phyloP scores from a whole-genome alignment of 345 rosid species.

The Geranium rotundifolium region DNA sequence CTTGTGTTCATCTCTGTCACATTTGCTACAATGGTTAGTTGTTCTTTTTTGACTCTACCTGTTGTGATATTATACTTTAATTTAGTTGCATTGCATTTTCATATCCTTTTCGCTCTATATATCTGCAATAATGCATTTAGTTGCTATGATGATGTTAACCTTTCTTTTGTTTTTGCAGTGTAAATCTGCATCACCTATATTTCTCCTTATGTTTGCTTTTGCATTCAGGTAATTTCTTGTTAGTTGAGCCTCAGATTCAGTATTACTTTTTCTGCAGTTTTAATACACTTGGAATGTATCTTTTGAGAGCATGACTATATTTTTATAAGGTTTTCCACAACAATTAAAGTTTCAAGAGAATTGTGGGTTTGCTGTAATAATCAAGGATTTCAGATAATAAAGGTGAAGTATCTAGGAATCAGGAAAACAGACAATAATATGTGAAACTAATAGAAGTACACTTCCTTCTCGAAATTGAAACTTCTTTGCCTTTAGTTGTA shows the following conservation, averaged over 20 bases:
- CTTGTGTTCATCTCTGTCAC: conserved; percentile 97
- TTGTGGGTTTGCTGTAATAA: background rate
- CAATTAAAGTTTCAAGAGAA: too few relatives aligned
- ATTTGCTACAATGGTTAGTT: conserved; percentile 95
- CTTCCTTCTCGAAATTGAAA: too few relatives aligned
- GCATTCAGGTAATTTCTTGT: conserved; percentile 77
- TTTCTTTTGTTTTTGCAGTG: conserved; percentile 45
- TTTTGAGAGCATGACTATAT: background rate
- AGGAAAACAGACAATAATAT: too few relatives aligned
- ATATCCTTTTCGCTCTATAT: background rate
- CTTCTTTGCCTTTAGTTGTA: too few relatives aligned
- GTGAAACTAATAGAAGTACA: too few relatives aligned
- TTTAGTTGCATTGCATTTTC: background rate
- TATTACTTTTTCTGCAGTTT: conserved; percentile 1
- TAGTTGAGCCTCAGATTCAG: conserved; percentile 1
- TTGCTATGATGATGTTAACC: conserved; percentile 10
- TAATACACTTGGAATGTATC: background rate
- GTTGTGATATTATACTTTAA: background rate
- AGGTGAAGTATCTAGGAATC: background rate
- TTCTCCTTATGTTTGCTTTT: conserved; percentile 93
- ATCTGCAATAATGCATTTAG: background rate
- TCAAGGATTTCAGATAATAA: background rate
- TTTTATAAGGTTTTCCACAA: background rate
- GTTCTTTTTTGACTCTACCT: conserved; percentile 7
- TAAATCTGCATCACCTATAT: conserved; percentile 97